Evolutionary conservation across 257 asterid genomes (phyloP).

Genomic region (Nicotiana attenuata): DNA sequence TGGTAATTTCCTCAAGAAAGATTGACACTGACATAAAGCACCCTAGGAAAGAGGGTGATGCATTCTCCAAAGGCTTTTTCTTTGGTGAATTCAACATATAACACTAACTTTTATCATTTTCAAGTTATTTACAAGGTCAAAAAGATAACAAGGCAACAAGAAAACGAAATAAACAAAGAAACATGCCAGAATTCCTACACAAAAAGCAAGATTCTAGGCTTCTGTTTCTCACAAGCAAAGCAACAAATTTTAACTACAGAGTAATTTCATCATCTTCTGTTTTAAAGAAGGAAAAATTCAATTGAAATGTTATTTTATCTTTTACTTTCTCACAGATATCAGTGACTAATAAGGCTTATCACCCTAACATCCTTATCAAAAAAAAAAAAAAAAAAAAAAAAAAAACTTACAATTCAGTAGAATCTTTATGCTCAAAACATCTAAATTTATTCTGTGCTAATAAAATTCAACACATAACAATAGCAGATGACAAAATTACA

Average conservation of each 20-base stretch:
- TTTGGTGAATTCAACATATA: neutral
- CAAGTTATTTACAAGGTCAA: neutral
- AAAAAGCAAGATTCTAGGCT: neutral
- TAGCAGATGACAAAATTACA: neutral
- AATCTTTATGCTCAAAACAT: neutral
- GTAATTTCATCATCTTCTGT: neutral
- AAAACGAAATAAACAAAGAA: neutral
- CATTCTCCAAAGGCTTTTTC: neutral
- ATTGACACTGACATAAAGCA: conserved; percentile 8
- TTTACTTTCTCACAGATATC: neutral
- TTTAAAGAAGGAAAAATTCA: neutral
- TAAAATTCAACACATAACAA: neutral
- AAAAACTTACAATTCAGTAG: neutral
- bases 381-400: neutral
- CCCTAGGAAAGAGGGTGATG: neutral
- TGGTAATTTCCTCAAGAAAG: conserved; percentile 7
- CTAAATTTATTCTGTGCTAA: neutral
- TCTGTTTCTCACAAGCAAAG: neutral
- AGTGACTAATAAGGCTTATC: neutral
- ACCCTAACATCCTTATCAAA: neutral
- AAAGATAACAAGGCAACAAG: neutral
- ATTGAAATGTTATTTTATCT: neutral
- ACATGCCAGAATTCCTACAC: neutral
- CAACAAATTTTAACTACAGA: neutral
- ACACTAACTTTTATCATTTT: neutral